phyloP scores from a whole-genome alignment of 306 rosid genomes.

The Citrullus colocynthis region DNA sequence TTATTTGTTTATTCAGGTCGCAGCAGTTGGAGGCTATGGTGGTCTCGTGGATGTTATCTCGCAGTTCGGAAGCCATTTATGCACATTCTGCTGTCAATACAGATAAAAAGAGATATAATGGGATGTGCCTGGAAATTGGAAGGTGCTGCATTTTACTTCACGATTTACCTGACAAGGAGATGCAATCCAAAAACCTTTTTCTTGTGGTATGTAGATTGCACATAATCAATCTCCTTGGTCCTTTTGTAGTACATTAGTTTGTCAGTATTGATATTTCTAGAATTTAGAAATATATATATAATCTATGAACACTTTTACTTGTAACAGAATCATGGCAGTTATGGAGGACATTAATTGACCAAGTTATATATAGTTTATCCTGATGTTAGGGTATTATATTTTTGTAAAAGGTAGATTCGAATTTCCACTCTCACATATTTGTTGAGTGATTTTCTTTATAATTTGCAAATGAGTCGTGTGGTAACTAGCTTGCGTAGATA shows the following conservation, averaged over 20 bases:
- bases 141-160: background rate
- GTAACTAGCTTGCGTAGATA: too few species aligned
- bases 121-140: background rate
- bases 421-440: too few species aligned
- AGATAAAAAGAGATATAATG: slow-evolving; percentile 3
- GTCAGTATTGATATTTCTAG: background rate
- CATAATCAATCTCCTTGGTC: background rate
- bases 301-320: background rate
- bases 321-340: background rate
- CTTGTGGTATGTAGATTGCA: background rate
- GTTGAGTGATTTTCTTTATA: too few species aligned
- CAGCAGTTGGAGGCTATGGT: slow-evolving; percentile 86
- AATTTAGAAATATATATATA: background rate
- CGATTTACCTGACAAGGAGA: background rate
- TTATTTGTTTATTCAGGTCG: slow-evolving; percentile 36
- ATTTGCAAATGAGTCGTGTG: too few species aligned
- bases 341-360: background rate
- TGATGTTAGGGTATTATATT: too few species aligned
- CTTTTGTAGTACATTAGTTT: background rate
- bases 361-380: too few species aligned
- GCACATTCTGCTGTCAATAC: slow-evolving; percentile 56
- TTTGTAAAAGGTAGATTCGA: too few species aligned
- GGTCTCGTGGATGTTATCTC: slow-evolving; percentile 82
- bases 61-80: slow-evolving; percentile 88
- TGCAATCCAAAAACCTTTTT: background rate